Evolutionary conservation across 192 early-diverging fungal genomes (phyloP).

Genomic region (Coemansia sp.): DNA sequence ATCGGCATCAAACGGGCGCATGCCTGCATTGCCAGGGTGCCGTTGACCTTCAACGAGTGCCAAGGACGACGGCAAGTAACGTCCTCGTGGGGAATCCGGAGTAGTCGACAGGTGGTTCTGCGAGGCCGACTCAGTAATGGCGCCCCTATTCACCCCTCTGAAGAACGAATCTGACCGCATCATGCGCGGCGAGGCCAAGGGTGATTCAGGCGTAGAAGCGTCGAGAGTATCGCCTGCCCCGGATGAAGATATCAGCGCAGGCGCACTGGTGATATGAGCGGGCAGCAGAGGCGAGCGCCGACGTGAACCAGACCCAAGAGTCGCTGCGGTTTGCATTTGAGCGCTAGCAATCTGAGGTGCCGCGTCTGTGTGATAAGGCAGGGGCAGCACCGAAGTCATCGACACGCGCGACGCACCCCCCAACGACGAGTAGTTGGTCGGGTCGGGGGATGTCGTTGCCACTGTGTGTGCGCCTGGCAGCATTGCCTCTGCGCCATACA

Average conservation of each 20-base stretch:
- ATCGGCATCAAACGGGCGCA: constrained; percentile 2
- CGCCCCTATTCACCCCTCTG: constrained; percentile 3
- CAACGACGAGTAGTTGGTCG: constrained; percentile 11
- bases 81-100: constrained; percentile 33
- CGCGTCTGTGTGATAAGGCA: neutral
- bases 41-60: constrained; percentile 25
- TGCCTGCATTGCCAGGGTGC: neutral
- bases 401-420: constrained; percentile 1
- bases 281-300: constrained; percentile 21
- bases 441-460: constrained; percentile 44
- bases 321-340: neutral
- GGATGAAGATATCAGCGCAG: neutral
- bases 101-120: constrained; percentile 9
- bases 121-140: constrained; percentile 16
- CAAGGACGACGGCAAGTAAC: constrained; percentile 31
- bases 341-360: neutral
- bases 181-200: constrained; percentile 11
- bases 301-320: neutral
- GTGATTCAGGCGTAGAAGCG: neutral
- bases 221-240: neutral
- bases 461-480: constrained; percentile 37
- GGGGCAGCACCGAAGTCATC: constrained; percentile 9
- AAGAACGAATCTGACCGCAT: constrained; percentile 19
- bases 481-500: constrained; percentile 8
- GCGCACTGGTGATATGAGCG: constrained; percentile 7